Evolutionary conservation across 106 monocot genomes (phyloP).

Genomic region (Phalaenopsis aphrodite): DNA sequence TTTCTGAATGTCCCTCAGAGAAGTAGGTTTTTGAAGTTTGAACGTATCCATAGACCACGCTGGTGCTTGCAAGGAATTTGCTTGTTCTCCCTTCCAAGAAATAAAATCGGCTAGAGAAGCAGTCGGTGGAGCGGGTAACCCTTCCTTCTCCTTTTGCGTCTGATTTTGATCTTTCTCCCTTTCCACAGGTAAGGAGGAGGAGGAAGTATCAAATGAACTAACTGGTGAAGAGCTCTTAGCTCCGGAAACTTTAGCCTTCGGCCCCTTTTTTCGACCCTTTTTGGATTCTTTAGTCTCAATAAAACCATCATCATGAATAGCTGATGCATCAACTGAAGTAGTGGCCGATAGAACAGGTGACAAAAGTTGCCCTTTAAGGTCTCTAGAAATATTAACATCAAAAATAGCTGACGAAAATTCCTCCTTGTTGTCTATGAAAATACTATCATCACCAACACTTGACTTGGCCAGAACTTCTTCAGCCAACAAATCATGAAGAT

Average conservation of each 20-base stretch:
- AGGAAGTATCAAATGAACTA: slow-evolving; percentile 30
- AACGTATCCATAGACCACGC: slow-evolving; percentile 67
- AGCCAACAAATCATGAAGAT: slow-evolving; percentile 88
- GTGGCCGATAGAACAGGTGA: slow-evolving; percentile 8
- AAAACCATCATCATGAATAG: slow-evolving; percentile 49
- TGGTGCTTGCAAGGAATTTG: slow-evolving; percentile 27
- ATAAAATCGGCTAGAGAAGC: slow-evolving; percentile 93
- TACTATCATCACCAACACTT: slow-evolving; percentile 19
- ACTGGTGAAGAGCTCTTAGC: slow-evolving; percentile 44
- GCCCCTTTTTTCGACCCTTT: slow-evolving; percentile 72
- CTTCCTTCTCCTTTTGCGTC: slow-evolving; percentile 48
- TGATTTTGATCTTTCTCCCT: slow-evolving; percentile 35
- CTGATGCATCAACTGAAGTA: slow-evolving; percentile 10
- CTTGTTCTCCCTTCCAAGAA: slow-evolving; percentile 72
- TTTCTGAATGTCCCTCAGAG: slow-evolving; percentile 76
- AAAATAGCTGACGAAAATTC: slow-evolving; percentile 10
- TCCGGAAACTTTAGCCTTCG: slow-evolving; percentile 56
- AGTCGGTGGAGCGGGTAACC: slow-evolving; percentile 37
- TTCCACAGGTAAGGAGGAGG: slow-evolving; percentile 21
- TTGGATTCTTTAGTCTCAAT: slow-evolving; percentile 85
- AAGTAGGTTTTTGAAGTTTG: slow-evolving; percentile 53
- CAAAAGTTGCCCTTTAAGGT: slow-evolving; percentile 11
- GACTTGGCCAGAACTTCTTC: slow-evolving; percentile 70
- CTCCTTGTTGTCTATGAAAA: slow-evolving; percentile 12
- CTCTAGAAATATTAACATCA: slow-evolving; percentile 10